Percentiles rank a stretch among this genome's conserved stretches.
These are phyloP conservation scores for Monosporascus sp. DNA, from an alignment of 2,329 filamentous ascomycete species.

Conservation along the genomic window DNA sequence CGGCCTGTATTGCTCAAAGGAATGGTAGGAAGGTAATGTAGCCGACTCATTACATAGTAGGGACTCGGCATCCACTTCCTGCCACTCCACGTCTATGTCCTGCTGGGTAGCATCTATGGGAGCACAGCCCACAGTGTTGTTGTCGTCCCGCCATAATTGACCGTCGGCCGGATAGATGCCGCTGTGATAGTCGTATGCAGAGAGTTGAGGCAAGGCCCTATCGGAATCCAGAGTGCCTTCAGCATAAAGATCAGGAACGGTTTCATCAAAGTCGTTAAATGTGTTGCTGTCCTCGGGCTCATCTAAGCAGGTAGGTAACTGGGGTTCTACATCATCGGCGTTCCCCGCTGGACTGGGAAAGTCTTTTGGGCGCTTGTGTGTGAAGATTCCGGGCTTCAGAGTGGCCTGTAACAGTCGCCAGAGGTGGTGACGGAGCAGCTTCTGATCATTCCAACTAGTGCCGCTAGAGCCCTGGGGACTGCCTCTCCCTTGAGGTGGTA, in stretches of 20 bases:
- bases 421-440: slow-evolving; percentile 11
- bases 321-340: not conserved
- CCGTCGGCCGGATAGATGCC: not conserved
- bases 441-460: not conserved
- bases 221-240: not conserved
- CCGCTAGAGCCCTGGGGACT: not conserved
- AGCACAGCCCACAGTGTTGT: no score
- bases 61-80: not conserved
- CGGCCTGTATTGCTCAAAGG: not conserved
- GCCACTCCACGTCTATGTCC: no score
- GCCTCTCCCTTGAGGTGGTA: not conserved
- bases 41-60: not conserved
- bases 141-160: not conserved
- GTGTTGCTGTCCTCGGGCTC: not conserved
- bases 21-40: not conserved
- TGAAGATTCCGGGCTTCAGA: slow-evolving; percentile 11
- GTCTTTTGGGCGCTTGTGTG: slow-evolving; percentile 3
- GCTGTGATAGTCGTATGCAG: not conserved
- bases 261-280: not conserved
- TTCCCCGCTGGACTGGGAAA: not conserved
- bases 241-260: not conserved
- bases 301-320: not conserved
- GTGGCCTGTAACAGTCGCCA: slow-evolving; percentile 18
- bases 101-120: no score
- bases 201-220: not conserved